Evolutionary conservation across 2,329 filamentous ascomycete genomes (phyloP), one percentile per base, ranked within the genome.

Genomic region (Parascedosporium putredinis): DNA sequence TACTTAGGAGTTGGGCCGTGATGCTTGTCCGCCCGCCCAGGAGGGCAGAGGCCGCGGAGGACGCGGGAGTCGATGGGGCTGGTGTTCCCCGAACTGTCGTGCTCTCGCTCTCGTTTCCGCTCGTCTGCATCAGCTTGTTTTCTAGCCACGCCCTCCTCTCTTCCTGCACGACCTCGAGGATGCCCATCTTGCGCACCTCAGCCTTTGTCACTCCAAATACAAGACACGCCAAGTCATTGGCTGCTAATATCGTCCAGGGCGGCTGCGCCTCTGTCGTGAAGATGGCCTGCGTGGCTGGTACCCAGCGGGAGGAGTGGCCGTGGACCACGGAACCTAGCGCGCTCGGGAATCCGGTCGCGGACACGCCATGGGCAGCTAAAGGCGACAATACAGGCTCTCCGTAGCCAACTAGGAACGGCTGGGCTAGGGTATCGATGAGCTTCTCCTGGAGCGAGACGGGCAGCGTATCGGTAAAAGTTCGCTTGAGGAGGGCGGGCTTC

Each of bases 171-270:
- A 98, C 88, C 62, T 97, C 90, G 52, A 98, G 68, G 51, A 98
- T 97, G 45, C 93, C 91, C 72, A 97, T 82, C 62, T 89, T 96
- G 50, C 89, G 82, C 22, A 76, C 59, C 49, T 76, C 68, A 40
- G 67, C 69, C 56, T 78, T 78, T 1, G 70, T 67, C 1, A 73
- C 72, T 10, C 60, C 74, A 3, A 75, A 98, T n/a, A 97, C 84
- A 40, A 98, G 74, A 66, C 93, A 98, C 16, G 93, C 93, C 45
- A 98, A 74, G 63, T 98, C 93, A 62, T 98, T 98, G 46, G 93
- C 93, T 3, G 93, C 88, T 49, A 96, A 78, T 52, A 98, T 96
- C 1, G 91, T 98, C 86, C 89, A 98, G 3, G 91, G 93, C 7
- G 88, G 79, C 55, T 85, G 82, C 12, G 86, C 78, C 65, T 95